Evolutionary conservation across 129 eudicot species (phyloP).

Genomic region (Arctium minus): DNA sequence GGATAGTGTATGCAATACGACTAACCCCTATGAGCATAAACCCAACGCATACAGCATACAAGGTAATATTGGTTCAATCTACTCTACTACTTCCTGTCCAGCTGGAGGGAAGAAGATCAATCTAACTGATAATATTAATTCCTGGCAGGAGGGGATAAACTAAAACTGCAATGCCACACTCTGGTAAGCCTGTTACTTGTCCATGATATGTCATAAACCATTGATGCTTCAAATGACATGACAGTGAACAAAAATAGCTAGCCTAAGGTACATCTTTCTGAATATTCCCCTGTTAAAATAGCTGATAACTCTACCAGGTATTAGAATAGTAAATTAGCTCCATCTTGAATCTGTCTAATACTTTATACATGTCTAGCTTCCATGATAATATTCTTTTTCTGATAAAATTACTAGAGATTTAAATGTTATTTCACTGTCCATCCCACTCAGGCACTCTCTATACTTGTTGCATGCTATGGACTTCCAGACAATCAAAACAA

Average conservation of each 20-base stretch:
- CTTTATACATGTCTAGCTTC: neutral
- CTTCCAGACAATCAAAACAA: neutral
- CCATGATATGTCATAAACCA: neutral
- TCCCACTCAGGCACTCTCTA: neutral
- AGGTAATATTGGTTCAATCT: neutral
- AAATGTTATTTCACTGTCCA: neutral
- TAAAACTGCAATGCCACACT: no score
- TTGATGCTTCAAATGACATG: neutral
- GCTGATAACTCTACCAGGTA: neutral
- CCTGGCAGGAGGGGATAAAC: neutral
- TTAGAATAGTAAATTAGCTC: neutral
- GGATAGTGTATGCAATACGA: neutral
- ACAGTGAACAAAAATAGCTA: neutral
- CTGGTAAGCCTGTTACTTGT: neutral
- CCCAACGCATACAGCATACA: neutral
- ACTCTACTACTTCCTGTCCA: neutral
- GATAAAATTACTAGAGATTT: neutral
- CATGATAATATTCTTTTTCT: neutral
- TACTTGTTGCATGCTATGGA: neutral
- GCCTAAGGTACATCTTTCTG: neutral
- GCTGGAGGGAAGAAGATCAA: neutral
- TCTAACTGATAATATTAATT: no score
- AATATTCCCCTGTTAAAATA: neutral
- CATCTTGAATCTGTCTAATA: neutral
- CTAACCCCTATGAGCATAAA: neutral